Percentiles rank a stretch among this genome's conserved stretches.
Conservation (phyloP, 257 asterid genomes). For the Forsythia suspensa region DNA sequence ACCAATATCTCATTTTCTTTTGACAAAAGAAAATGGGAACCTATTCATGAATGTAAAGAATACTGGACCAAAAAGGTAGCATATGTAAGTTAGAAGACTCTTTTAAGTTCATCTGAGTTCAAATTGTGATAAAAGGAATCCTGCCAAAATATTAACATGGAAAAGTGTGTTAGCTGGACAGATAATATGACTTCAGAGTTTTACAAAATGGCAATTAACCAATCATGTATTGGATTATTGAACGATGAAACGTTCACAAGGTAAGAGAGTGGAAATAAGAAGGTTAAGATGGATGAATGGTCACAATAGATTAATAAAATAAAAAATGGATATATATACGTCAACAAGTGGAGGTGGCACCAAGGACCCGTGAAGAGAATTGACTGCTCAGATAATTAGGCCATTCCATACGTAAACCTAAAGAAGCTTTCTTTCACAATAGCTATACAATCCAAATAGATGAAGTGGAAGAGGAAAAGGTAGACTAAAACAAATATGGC, state of each 20-base stretch:
- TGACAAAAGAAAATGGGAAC: not conserved
- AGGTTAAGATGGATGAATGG: not conserved
- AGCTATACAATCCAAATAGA: not conserved
- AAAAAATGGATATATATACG: not conserved
- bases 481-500: not conserved
- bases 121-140: slow-evolving; percentile 91
- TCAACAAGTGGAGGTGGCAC: not conserved
- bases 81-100: slow-evolving; percentile 31
- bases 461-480: not conserved
- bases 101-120: slow-evolving; percentile 78
- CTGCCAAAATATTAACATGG: slow-evolving; percentile 46
- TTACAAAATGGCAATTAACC: not conserved
- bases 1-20: no score
- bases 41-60: not conserved
- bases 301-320: not conserved
- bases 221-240: not conserved
- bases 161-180: slow-evolving; percentile 14
- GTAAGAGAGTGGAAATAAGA: not conserved
- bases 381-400: not conserved
- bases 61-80: not conserved
- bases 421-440: not conserved
- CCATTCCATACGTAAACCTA: not conserved
- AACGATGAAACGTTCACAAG: not conserved
- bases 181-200: not conserved
- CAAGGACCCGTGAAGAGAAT: not conserved